phyloP scores from a whole-genome alignment of 1,284 basidiomycete species.

The Polyporus tsugae region DNA sequence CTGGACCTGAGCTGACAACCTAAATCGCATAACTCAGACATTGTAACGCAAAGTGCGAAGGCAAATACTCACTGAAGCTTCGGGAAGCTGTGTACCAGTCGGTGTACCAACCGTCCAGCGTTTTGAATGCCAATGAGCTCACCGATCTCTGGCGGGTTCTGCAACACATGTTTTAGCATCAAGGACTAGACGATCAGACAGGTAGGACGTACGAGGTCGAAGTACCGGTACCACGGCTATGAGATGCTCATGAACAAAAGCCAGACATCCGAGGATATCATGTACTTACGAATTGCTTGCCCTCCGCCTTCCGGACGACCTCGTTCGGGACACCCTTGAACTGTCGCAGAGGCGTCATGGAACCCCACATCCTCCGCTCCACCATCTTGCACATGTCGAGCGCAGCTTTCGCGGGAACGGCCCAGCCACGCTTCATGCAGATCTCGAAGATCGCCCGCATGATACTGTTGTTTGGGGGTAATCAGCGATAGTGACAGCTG shows the following conservation, averaged over 20 bases:
- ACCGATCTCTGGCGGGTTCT: conserved; percentile 85
- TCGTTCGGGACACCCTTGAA: conserved; percentile 92
- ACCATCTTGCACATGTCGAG: conserved; percentile 98
- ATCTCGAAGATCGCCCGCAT: conserved; percentile 98
- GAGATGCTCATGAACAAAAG: conserved; percentile 9
- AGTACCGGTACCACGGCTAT: conserved; percentile 95
- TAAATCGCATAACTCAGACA: conserved; percentile 38
- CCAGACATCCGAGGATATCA: not conserved
- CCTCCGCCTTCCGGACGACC: conserved; percentile 92
- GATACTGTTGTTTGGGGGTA: conserved; percentile 62
- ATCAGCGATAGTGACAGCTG: not conserved
- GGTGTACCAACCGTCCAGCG: conserved; percentile 91
- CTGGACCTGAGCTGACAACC: conserved; percentile 92
- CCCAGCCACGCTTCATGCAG: conserved; percentile 98
- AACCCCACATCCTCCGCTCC: conserved; percentile 94
- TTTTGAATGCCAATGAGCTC: conserved; percentile 95
- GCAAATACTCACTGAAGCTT: conserved; percentile 79
- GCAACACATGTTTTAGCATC: conserved; percentile 14
- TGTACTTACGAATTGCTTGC: conserved; percentile 90
- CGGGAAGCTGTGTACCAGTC: conserved; percentile 97
- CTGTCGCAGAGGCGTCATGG: conserved; percentile 97
- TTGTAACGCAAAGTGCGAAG: not conserved
- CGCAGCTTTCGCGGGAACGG: conserved; percentile 89
- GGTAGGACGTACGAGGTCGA: conserved; percentile 73
- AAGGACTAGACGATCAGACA: not conserved